A percentile compares a stretch with the other conserved stretches of the same genome.
phyloP scores from a whole-genome alignment of 2,329 filamentous ascomycete species.

The Waltergamsia citrina region DNA sequence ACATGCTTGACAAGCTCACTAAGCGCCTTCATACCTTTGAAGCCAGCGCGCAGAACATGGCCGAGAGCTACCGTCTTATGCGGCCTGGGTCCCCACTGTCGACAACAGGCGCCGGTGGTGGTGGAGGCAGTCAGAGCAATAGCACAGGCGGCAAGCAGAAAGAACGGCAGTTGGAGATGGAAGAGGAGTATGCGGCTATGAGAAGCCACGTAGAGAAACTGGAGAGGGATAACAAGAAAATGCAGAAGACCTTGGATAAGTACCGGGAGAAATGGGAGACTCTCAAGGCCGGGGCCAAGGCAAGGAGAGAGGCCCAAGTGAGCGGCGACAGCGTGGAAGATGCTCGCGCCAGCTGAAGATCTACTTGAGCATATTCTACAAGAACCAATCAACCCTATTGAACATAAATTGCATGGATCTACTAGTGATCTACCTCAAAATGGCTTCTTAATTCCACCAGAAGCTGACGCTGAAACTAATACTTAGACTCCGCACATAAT shows the following conservation, averaged over 20 bases:
- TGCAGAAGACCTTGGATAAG: slow-evolving; percentile 45
- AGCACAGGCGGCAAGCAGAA: slow-evolving; percentile 37
- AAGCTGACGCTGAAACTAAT: slow-evolving; percentile 93
- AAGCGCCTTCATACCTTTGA: slow-evolving; percentile 90
- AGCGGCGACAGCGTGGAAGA: slow-evolving; percentile 23
- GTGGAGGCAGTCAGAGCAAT: slow-evolving; percentile 25
- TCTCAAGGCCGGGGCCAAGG: slow-evolving; percentile 52
- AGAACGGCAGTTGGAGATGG: slow-evolving; percentile 41
- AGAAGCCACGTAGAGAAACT: slow-evolving; percentile 55
- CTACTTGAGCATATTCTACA: not conserved
- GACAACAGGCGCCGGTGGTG: slow-evolving; percentile 19
- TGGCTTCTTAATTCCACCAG: slow-evolving; percentile 64
- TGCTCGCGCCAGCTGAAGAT: slow-evolving; percentile 7
- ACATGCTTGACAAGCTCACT: slow-evolving; percentile 76
- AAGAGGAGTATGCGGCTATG: slow-evolving; percentile 51
- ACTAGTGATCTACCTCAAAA: not conserved
- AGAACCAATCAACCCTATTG: not conserved
- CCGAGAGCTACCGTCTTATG: slow-evolving; percentile 67
- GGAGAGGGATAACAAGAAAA: slow-evolving; percentile 51
- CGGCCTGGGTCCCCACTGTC: slow-evolving; percentile 43
- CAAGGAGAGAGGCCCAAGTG: slow-evolving; percentile 34
- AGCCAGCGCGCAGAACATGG: slow-evolving; percentile 79
- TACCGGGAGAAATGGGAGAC: slow-evolving; percentile 54
- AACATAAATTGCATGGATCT: not conserved
- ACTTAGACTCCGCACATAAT: slow-evolving; percentile 81